Evolutionary conservation across 805 yeast species (phyloP).

Genomic region (Wickerhamomyces queroliae): DNA sequence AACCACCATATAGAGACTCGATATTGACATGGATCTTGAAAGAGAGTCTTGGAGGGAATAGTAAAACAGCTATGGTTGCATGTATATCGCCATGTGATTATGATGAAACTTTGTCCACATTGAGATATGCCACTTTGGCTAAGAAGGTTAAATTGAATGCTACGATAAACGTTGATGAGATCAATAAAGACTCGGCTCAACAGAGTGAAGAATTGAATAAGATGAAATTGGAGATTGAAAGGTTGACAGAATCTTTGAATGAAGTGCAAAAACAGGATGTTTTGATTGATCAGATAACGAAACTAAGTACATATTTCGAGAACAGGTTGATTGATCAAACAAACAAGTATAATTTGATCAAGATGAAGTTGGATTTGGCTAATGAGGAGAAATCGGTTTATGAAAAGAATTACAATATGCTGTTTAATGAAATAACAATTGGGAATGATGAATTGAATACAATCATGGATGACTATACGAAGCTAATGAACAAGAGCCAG

Average conservation of each 20-base stretch:
- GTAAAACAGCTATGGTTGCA: constrained; percentile 86
- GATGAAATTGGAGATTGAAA: constrained; percentile 16
- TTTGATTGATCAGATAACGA: constrained; percentile 13
- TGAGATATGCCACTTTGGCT: constrained; percentile 74
- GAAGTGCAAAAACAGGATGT: constrained; percentile 18
- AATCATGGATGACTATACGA: constrained; percentile 1
- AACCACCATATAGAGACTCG: constrained; percentile 51
- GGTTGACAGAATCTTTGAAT: constrained; percentile 11
- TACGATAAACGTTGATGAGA: constrained; percentile 30
- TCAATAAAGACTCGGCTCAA: too few relatives aligned
- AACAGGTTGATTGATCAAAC: constrained; percentile 22
- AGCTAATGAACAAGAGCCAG: constrained; percentile 1
- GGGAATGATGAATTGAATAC: neutral
- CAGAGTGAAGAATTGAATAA: constrained; percentile 10
- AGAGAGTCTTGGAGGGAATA: constrained; percentile 76
- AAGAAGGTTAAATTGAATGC: constrained; percentile 65
- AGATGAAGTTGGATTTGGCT: constrained; percentile 5
- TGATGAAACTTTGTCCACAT: constrained; percentile 71
- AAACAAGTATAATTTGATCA: constrained; percentile 17
- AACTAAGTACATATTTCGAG: constrained; percentile 21
- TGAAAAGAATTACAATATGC: constrained; percentile 3
- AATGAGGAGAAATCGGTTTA: neutral
- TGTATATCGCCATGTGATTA: constrained; percentile 77
- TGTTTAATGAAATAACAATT: constrained; percentile 5
- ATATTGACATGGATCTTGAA: constrained; percentile 67